These are phyloP conservation scores for Ligustrum vulgare DNA, from an alignment of 257 asterid genomes.

Conservation along the genomic window DNA sequence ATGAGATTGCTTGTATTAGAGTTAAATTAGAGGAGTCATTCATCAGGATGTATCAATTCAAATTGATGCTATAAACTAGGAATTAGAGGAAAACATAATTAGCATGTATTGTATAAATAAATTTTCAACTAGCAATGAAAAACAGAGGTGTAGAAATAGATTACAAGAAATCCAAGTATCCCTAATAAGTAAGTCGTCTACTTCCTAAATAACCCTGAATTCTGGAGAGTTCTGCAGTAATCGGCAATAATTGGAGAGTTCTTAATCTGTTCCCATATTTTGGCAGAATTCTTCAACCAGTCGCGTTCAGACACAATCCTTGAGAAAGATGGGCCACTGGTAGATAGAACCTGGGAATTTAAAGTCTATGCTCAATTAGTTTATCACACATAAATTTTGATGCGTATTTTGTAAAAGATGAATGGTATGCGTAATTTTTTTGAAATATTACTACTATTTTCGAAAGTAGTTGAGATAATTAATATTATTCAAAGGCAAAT, in stretches of 20 bases:
- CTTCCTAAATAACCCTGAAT: slow-evolving; percentile 69
- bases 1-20: background rate
- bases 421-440: too few species aligned
- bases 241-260: slow-evolving; percentile 59
- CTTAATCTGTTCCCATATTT: slow-evolving; percentile 86
- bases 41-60: background rate
- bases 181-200: slow-evolving; percentile 23
- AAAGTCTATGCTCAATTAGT: background rate
- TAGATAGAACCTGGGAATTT: slow-evolving; percentile 64
- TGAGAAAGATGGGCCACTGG: slow-evolving; percentile 63
- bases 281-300: slow-evolving; percentile 93
- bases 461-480: too few species aligned
- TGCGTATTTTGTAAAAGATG: too few species aligned
- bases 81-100: background rate
- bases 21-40: too few species aligned
- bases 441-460: too few species aligned
- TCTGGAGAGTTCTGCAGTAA: slow-evolving; percentile 66
- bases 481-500: too few species aligned
- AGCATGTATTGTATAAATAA: background rate
- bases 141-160: background rate
- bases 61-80: background rate
- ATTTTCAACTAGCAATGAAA: background rate
- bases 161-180: background rate
- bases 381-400: background rate
- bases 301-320: slow-evolving; percentile 90